phyloP scores from a whole-genome alignment of 202 grass and related monocot genomes.

The Setaria viridis region DNA sequence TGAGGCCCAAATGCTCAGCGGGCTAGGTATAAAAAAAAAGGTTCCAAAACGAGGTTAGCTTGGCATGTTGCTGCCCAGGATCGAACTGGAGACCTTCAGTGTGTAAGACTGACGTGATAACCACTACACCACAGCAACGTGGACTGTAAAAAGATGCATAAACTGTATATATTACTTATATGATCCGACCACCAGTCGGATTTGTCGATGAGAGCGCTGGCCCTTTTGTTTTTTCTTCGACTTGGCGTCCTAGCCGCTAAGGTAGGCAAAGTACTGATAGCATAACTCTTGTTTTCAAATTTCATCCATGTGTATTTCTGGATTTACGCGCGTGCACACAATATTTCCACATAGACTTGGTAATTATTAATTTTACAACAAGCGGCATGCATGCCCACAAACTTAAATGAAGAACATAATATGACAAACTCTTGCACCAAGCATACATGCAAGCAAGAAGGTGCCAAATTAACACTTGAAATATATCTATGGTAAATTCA shows the following conservation, averaged over 20 bases:
- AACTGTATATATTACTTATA: too few relatives aligned
- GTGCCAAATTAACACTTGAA: background rate
- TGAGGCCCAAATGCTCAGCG: too few relatives aligned
- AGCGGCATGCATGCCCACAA: background rate
- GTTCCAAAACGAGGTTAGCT: too few relatives aligned
- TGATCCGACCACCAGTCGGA: too few relatives aligned
- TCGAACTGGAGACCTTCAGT: conserved; percentile 73
- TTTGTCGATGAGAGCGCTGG: too few relatives aligned
- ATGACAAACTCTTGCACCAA: too few relatives aligned
- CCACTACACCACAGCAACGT: conserved; percentile 51
- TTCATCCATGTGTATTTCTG: background rate
- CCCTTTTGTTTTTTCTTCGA: too few relatives aligned
- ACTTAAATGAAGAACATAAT: background rate
- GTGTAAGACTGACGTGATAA: conserved; percentile 84
- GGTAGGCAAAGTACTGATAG: too few relatives aligned
- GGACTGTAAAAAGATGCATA: fast-evolving
- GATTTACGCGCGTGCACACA: background rate
- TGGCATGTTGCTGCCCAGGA: conserved; percentile 31
- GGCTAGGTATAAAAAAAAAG: too few relatives aligned
- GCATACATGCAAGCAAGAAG: background rate
- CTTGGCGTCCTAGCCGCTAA: too few relatives aligned
- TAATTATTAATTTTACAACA: background rate
- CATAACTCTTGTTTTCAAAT: background rate
- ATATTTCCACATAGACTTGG: background rate
- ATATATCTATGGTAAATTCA: background rate